A percentile compares a stretch with the other conserved stretches of the same genome.
phyloP scores from a whole-genome alignment of 2,329 filamentous ascomycete genomes.

The Alternaria solani region DNA sequence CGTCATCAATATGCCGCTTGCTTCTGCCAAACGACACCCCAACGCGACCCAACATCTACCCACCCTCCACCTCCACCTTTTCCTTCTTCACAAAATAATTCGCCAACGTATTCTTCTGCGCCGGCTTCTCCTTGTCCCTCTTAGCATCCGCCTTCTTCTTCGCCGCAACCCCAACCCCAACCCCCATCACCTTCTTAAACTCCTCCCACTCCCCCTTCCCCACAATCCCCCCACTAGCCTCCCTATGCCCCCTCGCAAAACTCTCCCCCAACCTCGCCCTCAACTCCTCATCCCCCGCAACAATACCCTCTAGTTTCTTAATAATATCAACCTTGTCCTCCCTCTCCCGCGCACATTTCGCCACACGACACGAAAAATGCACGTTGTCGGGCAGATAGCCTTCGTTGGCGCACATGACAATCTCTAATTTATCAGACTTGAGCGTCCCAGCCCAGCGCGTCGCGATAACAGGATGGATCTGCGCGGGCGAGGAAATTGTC shows the following conservation, averaged over 20 bases:
- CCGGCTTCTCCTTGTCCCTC: slow-evolving; percentile 33
- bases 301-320: slow-evolving; percentile 62
- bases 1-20: background rate
- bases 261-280: slow-evolving; percentile 65
- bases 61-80: background rate
- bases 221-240: slow-evolving; percentile 72
- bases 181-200: slow-evolving; percentile 65
- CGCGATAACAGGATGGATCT: slow-evolving; percentile 73
- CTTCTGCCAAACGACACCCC: background rate
- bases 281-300: slow-evolving; percentile 48
- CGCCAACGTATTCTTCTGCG: slow-evolving; percentile 45
- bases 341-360: slow-evolving; percentile 62
- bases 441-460: slow-evolving; percentile 71
- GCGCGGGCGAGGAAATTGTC: slow-evolving; percentile 66
- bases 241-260: slow-evolving; percentile 72
- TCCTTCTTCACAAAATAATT: slow-evolving; percentile 43
- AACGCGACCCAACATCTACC: background rate
- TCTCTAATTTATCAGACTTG: slow-evolving; percentile 66
- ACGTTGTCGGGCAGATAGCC: slow-evolving; percentile 70
- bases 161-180: slow-evolving; percentile 65
- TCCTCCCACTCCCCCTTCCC: slow-evolving; percentile 69
- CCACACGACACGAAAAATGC: slow-evolving; percentile 72
- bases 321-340: slow-evolving; percentile 69
- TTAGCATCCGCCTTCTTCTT: slow-evolving; percentile 48
- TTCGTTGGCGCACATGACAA: slow-evolving; percentile 72